Conservation (phyloP, 768 basidiomycete species). For the Pulveroboletus sp. region DNA sequence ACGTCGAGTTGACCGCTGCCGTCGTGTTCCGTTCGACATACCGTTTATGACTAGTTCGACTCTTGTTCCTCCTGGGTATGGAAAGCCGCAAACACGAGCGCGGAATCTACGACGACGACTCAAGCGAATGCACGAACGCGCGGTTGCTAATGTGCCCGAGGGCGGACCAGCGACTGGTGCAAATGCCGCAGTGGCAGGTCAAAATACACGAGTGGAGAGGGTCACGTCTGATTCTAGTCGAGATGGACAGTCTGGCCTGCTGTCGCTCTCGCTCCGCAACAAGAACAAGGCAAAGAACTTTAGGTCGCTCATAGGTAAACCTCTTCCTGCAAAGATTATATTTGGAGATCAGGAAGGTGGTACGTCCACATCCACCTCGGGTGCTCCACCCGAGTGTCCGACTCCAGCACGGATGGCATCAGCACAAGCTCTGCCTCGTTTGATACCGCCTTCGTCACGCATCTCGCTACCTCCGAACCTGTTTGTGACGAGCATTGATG, state of each 20-base stretch:
- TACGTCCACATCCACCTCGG: neutral
- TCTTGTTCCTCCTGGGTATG: constrained; percentile 52
- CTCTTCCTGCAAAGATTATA: constrained; percentile 47
- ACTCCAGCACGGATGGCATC: neutral
- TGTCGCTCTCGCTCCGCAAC: constrained; percentile 52
- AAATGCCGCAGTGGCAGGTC: constrained; percentile 34
- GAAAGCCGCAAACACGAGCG: constrained; percentile 51
- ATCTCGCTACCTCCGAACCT: constrained; percentile 53
- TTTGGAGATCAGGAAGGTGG: constrained; percentile 33
- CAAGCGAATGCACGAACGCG: constrained; percentile 36
- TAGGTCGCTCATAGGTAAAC: constrained; percentile 44
- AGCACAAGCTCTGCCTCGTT: constrained; percentile 24
- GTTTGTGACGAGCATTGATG: constrained; percentile 70
- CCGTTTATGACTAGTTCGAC: constrained; percentile 4
- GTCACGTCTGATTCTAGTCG: constrained; percentile 12
- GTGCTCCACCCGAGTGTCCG: neutral
- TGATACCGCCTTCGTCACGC: constrained; percentile 64
- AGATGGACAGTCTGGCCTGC: constrained; percentile 24
- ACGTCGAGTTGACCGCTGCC: neutral
- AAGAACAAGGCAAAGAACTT: constrained; percentile 75
- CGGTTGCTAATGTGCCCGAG: constrained; percentile 7
- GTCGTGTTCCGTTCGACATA: neutral
- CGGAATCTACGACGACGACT: constrained; percentile 55
- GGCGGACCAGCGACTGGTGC: constrained; percentile 34
- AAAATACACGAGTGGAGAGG: neutral